Evolutionary conservation across 805 yeast genomes (phyloP).

Genomic region (Saccharomycopsis sp.): DNA sequence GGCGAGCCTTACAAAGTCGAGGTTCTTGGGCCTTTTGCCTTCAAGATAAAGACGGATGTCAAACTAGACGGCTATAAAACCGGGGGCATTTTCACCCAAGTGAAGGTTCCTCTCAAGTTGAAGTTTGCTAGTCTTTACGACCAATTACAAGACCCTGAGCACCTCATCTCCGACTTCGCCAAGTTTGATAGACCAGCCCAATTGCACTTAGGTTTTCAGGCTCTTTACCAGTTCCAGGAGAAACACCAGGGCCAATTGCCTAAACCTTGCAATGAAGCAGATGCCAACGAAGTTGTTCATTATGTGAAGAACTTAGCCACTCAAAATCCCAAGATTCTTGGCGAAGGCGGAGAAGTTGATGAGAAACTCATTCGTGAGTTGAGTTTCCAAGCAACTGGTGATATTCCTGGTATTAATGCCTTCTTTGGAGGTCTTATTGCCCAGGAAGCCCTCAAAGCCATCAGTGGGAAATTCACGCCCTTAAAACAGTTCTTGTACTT

Average conservation of each 20-base stretch:
- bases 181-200: conserved; percentile 90
- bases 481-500: conserved; percentile 86
- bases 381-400: conserved; percentile 85
- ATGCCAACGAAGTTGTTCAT: conserved; percentile 60
- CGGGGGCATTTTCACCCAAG: conserved; percentile 91
- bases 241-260: conserved; percentile 65
- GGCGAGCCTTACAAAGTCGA: conserved; percentile 69
- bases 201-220: conserved; percentile 88
- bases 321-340: conserved; percentile 51
- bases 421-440: conserved; percentile 92
- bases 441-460: conserved; percentile 92
- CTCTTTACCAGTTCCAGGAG: conserved; percentile 66
- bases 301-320: conserved; percentile 53
- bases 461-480: conserved; percentile 94
- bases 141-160: conserved; percentile 76
- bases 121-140: conserved; percentile 56
- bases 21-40: conserved; percentile 94
- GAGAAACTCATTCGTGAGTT: conserved; percentile 63
- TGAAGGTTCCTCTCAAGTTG: conserved; percentile 67
- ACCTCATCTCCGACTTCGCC: conserved; percentile 78
- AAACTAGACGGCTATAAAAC: conserved; percentile 61
- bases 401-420: conserved; percentile 82
- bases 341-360: conserved; percentile 46
- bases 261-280: conserved; percentile 70
- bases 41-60: conserved; percentile 51